Conservation (phyloP, 139 green algal species). For the Asterochloris erici region DNA sequence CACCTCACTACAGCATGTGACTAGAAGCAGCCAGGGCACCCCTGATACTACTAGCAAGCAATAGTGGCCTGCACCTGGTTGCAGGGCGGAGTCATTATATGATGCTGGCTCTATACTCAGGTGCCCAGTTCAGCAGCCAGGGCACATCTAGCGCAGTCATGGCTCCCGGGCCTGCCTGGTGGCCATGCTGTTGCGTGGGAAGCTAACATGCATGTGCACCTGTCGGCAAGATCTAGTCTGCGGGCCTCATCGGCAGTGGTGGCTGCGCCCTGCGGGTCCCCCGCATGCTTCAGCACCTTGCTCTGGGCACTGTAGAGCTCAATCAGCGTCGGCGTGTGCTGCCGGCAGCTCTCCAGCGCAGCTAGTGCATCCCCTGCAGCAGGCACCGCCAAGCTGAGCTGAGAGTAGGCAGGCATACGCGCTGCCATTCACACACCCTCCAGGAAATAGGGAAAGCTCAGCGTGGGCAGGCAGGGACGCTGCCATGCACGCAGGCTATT, state of each 20-base stretch:
- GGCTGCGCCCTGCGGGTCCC: slow-evolving; percentile 59
- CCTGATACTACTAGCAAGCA: too few relatives aligned
- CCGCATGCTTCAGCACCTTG: slow-evolving; percentile 74
- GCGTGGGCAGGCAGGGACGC: background rate
- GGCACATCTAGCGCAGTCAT: too few relatives aligned
- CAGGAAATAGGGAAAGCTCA: too few relatives aligned
- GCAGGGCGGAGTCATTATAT: too few relatives aligned
- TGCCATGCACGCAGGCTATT: background rate
- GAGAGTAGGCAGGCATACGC: background rate
- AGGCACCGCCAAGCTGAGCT: background rate
- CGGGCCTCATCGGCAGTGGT: slow-evolving; percentile 62
- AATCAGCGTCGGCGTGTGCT: slow-evolving; percentile 63
- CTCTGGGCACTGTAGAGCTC: slow-evolving; percentile 67
- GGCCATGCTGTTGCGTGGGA: too few relatives aligned
- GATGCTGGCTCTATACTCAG: too few relatives aligned
- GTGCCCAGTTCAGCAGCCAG: too few relatives aligned
- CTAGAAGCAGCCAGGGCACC: too few relatives aligned
- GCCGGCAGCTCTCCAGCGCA: slow-evolving; percentile 55
- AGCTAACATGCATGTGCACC: slow-evolving; percentile 27
- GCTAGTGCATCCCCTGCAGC: slow-evolving; percentile 59
- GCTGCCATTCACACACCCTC: background rate
- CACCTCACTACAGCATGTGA: too few relatives aligned
- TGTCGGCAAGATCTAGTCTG: slow-evolving; percentile 83
- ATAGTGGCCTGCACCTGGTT: too few relatives aligned
- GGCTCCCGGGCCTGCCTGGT: too few relatives aligned